A percentile compares a stretch with the other conserved stretches of the same genome.
Evolutionary conservation across 2,329 filamentous ascomycete genomes (phyloP).

Genomic region (Fusarium secorum): DNA sequence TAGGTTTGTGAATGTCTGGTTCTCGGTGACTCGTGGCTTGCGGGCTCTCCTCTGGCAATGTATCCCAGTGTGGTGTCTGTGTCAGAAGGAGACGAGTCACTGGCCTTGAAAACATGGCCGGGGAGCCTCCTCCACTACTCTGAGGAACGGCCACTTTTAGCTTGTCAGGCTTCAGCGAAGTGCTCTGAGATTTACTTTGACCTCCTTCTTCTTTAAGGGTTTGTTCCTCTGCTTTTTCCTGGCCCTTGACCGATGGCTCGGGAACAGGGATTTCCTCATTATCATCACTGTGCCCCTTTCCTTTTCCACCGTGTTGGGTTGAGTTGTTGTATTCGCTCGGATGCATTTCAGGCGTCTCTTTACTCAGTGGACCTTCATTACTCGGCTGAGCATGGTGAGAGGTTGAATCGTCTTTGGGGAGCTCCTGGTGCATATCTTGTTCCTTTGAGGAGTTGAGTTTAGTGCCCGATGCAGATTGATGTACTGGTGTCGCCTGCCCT

Average conservation of each 20-base stretch:
- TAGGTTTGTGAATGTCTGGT: accelerated
- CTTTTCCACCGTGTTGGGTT: neutral
- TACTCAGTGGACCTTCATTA: accelerated
- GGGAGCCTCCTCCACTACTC: neutral
- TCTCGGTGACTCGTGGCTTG: accelerated
- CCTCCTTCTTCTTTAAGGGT: neutral
- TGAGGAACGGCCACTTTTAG: accelerated
- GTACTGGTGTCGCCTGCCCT: accelerated
- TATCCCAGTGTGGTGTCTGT: neutral
- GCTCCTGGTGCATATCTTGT: neutral
- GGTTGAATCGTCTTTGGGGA: accelerated
- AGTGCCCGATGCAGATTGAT: no score
- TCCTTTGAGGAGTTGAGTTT: neutral
- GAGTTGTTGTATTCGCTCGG: accelerated
- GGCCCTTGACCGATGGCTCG: accelerated
- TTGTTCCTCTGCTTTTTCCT: no score
- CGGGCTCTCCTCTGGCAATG: accelerated
- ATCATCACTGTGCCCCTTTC: neutral
- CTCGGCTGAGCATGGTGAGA: accelerated
- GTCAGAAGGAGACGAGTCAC: neutral
- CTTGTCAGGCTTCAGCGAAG: accelerated
- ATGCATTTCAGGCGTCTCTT: accelerated
- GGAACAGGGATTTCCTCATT: accelerated
- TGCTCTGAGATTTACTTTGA: no score
- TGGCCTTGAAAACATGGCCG: neutral